Base-by-base conservation (phyloP, 2,329 filamentous ascomycete genomes). In the Tolypocladium cylindrosporum region DNA sequence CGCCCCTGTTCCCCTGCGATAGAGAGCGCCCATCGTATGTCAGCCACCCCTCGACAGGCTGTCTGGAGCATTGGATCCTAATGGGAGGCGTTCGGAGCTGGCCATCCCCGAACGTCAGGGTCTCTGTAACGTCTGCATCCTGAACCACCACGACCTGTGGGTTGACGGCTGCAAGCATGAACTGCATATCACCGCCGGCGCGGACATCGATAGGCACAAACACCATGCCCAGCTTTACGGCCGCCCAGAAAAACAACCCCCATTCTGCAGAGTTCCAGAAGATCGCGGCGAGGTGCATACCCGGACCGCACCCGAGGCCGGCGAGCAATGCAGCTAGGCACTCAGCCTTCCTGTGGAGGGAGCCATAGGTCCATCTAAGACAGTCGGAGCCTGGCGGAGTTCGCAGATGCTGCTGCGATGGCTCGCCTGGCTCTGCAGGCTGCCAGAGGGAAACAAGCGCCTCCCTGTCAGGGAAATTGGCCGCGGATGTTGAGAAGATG, bases 211-310 rank as follows among this genome's bases (percentile, higher is more conserved):
- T 58, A 9, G 73, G 72, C 19, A 68, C 65, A 61, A 74, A 74
- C 1, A 62, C 54, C 63, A 72, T 68, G 4, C 64, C 66, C 14
- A 75, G 65, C 59, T 65, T 72, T 27, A 69, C 68, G 1, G 70
- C 64, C 3, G 67, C 66, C 73, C 74, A 75, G 57, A 74, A 70
- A 45, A 70, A 66, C 37, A 75, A 62, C 0, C 61, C 69, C 71
- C 72, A 75, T 67, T 75, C 72, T 5, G 69, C 71, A 53, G 70
- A 71, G 58, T 74, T 75, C 55, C 69, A 64, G 52, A 74, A 62
- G 9, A 74, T 58, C 1, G 65, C 68, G 27, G 64, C 68, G 7
- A 75, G 61, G 14, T 64, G 64, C 64, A 66, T 71, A 5, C 68
- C 67, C 6, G 62, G 61, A 27, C 62, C 60, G 45, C 67, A 67